Conservation (phyloP, 2,329 filamentous ascomycete species). For the Emydomyces testavorans region DNA sequence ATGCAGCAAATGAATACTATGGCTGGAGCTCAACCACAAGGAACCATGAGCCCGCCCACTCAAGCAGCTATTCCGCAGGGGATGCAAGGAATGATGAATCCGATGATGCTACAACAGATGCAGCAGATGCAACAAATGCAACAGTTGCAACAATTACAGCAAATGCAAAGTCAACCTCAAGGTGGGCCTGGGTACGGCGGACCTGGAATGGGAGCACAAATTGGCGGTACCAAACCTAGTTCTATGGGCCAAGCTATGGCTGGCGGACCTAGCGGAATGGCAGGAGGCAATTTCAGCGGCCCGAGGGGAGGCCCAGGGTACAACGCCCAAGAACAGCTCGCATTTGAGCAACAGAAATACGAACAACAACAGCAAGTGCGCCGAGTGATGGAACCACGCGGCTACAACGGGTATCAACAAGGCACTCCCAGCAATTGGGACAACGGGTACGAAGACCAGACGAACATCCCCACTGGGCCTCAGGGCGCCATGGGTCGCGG, state of each 20-base stretch:
- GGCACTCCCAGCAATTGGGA: constrained; percentile 81
- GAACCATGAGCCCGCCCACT: constrained; percentile 27
- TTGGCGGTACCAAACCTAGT: constrained; percentile 22
- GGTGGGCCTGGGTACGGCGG: constrained; percentile 22
- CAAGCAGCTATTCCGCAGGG: constrained; percentile 44
- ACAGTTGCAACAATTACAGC: constrained; percentile 46
- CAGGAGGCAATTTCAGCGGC: constrained; percentile 34
- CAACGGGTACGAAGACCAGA: constrained; percentile 95
- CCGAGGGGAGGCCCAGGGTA: constrained; percentile 43
- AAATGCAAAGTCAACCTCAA: constrained; percentile 37
- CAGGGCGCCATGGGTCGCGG: constrained; percentile 38
- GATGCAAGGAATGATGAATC: constrained; percentile 51
- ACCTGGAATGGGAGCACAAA: constrained; percentile 31
- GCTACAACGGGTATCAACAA: constrained; percentile 36
- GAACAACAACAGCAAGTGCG: constrained; percentile 55
- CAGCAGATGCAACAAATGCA: constrained; percentile 60
- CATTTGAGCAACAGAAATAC: constrained; percentile 69
- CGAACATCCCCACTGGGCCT: constrained; percentile 49
- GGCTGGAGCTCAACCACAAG: constrained; percentile 33
- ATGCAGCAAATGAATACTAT: constrained; percentile 59
- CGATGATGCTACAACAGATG: constrained; percentile 61
- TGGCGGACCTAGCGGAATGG: constrained; percentile 34
- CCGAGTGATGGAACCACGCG: constrained; percentile 38
- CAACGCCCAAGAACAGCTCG: constrained; percentile 59
- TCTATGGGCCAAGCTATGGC: constrained; percentile 20